Base-by-base conservation (phyloP, 148 eudicot species). In the Diospyros lotus region DNA sequence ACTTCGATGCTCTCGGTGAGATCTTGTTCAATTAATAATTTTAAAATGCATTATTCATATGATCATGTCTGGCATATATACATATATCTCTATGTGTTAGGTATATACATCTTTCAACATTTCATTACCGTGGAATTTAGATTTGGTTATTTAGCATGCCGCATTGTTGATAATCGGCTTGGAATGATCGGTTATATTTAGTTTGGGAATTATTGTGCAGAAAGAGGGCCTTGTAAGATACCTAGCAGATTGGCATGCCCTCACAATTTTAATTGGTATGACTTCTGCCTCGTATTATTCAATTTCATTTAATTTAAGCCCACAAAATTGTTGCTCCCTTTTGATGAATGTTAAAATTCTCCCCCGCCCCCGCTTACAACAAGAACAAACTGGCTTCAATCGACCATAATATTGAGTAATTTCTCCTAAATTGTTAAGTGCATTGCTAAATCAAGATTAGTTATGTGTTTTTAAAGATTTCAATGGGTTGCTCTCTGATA, bases 1-100 rank as follows among this genome's bases (percentile, higher is more conserved):
- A 15, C 64, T 68, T 64, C 56, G 68, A 50, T 73, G 58, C 44
- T 45, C 65, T 42, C 74, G 45, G 54, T 68, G 48, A 58, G 4
- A 53, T n/a, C n/a, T 38, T 66, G 43, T 68, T 52, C n/a, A 6
- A 1, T 50, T 8, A 67, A 4, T 41, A 1, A 53, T 68, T 42
- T 17, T 6, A 18, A 66, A 17, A 28, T 28, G 28, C 28, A 28
- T 28, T 28, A 28, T 28, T 28, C 28, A 28, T 28, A 0, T 28
- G 28, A 28, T 28, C 28, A 28, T 28, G 28, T 28, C 28, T 28
- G 28, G 28, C 28, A 28, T 28, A 28, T 28, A 28, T 28, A 28
- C 28, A 28, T 28, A 28, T 28, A 28, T 28, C 28, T 75, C 44
- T 39, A 6, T 50, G 17, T 41, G 10, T 5, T 4, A 42, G 66